Conservation (phyloP, 768 basidiomycete species). For the Rhodosporidiobolus odoratus region DNA sequence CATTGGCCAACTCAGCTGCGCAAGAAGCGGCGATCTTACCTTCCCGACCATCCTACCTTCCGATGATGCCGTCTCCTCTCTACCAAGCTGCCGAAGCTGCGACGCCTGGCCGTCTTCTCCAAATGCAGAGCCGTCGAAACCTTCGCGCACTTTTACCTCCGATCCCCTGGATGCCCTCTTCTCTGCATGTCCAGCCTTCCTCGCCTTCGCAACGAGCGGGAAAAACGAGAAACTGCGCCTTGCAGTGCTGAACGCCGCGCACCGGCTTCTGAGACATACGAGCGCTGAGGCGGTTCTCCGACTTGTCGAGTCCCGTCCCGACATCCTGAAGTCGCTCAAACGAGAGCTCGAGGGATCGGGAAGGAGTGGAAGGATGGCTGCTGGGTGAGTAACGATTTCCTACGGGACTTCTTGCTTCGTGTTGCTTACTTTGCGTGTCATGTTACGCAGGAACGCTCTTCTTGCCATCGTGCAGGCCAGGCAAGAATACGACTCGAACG, state of each 20-base stretch:
- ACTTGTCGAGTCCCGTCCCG: background rate
- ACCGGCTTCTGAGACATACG: slow-evolving; percentile 18
- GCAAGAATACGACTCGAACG: background rate
- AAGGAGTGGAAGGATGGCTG: slow-evolving; percentile 32
- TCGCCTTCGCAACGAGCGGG: background rate
- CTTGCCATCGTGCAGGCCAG: slow-evolving; percentile 22
- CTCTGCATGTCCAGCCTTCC: background rate
- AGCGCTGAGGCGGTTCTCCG: background rate
- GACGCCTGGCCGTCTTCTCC: background rate
- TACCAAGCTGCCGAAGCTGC: slow-evolving; percentile 19
- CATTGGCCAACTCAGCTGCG: slow-evolving; percentile 25
- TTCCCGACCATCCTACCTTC: background rate
- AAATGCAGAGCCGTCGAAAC: background rate
- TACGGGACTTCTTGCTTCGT: background rate
- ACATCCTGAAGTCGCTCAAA: background rate
- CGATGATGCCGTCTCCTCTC: background rate
- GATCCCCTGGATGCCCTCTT: slow-evolving; percentile 14
- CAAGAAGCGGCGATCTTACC: slow-evolving; percentile 14
- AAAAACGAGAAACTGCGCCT: slow-evolving; percentile 18
- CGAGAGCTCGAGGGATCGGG: slow-evolving; percentile 9
- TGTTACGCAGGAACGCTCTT: slow-evolving; percentile 20
- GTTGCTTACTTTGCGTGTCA: background rate
- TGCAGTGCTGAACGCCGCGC: background rate
- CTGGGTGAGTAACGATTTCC: slow-evolving; percentile 31
- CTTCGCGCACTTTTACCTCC: slow-evolving; percentile 3